Percentiles rank a stretch among this genome's conserved stretches.
phyloP scores from a whole-genome alignment of 371 early-diverging fungal species.

The Coemansia sp. region DNA sequence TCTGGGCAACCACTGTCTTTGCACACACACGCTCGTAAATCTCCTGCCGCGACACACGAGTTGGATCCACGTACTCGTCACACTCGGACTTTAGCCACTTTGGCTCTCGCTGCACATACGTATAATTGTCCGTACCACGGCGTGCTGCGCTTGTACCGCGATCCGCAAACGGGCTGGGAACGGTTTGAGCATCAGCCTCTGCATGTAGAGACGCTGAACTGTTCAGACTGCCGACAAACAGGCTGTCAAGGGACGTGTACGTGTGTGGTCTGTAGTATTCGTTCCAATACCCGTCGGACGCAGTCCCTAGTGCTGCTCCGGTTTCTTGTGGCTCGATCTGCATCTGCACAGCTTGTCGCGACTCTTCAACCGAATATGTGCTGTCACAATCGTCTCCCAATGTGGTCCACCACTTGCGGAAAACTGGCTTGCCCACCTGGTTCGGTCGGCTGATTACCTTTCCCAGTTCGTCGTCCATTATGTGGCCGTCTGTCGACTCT shows the following conservation, averaged over 20 bases:
- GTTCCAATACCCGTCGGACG: conserved; percentile 64
- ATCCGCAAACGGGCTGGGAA: conserved; percentile 40
- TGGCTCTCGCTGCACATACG: conserved; percentile 31
- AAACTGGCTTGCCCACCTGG: conserved; percentile 39
- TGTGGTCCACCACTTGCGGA: conserved; percentile 40
- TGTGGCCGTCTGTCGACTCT: not conserved
- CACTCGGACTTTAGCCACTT: conserved; percentile 55
- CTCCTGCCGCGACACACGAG: conserved; percentile 30
- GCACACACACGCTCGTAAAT: conserved; percentile 44
- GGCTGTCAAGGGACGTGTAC: conserved; percentile 69
- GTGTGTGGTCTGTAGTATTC: conserved; percentile 76
- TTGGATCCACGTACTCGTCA: conserved; percentile 27
- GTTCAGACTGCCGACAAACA: conserved; percentile 86
- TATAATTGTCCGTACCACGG: not conserved
- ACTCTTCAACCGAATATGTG: not conserved
- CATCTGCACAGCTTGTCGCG: not conserved
- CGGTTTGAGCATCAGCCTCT: conserved; percentile 52
- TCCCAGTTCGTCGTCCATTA: not conserved
- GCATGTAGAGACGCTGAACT: conserved; percentile 60
- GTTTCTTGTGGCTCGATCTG: not conserved
- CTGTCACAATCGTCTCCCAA: conserved; percentile 16
- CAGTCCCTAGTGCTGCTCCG: conserved; percentile 47
- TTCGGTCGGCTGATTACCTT: conserved; percentile 21
- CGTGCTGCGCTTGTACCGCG: conserved; percentile 5
- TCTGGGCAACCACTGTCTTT: conserved; percentile 35